These are phyloP conservation scores for Lasiosphaeris hirsuta DNA, from an alignment of 495 filamentous ascomycete species.

Conservation along the genomic window DNA sequence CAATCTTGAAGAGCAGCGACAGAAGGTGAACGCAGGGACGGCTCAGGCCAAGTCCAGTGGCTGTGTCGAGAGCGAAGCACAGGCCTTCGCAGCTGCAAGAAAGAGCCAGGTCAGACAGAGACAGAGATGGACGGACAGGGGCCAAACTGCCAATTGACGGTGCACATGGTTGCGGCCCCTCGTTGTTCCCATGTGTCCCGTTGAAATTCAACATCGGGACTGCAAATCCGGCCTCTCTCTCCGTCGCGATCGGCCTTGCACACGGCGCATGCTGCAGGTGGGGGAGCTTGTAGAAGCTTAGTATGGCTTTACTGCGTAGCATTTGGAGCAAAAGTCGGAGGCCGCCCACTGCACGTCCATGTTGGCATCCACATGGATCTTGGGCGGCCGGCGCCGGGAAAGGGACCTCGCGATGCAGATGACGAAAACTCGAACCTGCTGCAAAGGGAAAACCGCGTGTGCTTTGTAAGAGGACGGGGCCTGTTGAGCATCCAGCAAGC, in stretches of 20 bases:
- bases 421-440: conserved; percentile 5
- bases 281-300: background rate
- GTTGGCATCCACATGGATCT: background rate
- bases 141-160: background rate
- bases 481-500: too few species aligned
- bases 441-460: background rate
- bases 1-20: too few species aligned
- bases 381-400: background rate
- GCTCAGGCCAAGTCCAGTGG: too few species aligned
- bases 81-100: too few species aligned
- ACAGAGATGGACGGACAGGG: background rate
- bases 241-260: background rate
- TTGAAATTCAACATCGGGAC: background rate
- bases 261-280: background rate
- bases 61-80: too few species aligned
- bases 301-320: background rate
- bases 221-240: background rate
- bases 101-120: too few species aligned
- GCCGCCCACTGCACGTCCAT: conserved; percentile 5
- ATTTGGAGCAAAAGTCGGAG: conserved; percentile 2
- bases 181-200: background rate
- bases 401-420: conserved; percentile 11
- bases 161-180: background rate
- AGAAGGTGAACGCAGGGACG: too few species aligned
- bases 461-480: background rate